phyloP scores from a whole-genome alignment of 768 basidiomycete genomes.

The Mycena olivaceomarginata region DNA sequence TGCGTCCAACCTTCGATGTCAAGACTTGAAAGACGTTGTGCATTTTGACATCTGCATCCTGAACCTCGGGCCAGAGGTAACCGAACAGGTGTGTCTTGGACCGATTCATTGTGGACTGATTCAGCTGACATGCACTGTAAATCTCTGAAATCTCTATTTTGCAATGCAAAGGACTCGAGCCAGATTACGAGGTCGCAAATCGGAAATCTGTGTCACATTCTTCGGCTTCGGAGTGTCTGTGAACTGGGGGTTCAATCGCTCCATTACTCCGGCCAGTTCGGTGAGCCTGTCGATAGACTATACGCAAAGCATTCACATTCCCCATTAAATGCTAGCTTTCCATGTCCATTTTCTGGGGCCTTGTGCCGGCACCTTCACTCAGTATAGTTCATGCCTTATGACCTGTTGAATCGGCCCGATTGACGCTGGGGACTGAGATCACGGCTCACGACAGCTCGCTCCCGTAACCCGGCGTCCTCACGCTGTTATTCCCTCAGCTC shows the following conservation, averaged over 20 bases:
- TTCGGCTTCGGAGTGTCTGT: background rate
- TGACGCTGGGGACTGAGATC: background rate
- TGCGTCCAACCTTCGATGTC: background rate
- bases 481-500: background rate
- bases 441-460: slow-evolving; percentile 5
- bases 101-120: background rate
- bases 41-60: background rate
- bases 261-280: slow-evolving; percentile 1
- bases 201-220: background rate
- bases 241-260: background rate
- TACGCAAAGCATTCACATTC: background rate
- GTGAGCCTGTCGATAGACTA: background rate
- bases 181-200: background rate
- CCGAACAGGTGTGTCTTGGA: background rate
- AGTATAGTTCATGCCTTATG: background rate
- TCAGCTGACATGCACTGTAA: too few relatives aligned
- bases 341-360: background rate
- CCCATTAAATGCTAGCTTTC: background rate
- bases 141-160: background rate
- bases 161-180: background rate
- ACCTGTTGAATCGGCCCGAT: background rate
- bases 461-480: background rate
- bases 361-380: background rate
- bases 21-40: background rate
- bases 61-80: background rate